Base-by-base conservation (phyloP, 1,284 basidiomycete genomes). In the Ustilago shanxiensis region DNA sequence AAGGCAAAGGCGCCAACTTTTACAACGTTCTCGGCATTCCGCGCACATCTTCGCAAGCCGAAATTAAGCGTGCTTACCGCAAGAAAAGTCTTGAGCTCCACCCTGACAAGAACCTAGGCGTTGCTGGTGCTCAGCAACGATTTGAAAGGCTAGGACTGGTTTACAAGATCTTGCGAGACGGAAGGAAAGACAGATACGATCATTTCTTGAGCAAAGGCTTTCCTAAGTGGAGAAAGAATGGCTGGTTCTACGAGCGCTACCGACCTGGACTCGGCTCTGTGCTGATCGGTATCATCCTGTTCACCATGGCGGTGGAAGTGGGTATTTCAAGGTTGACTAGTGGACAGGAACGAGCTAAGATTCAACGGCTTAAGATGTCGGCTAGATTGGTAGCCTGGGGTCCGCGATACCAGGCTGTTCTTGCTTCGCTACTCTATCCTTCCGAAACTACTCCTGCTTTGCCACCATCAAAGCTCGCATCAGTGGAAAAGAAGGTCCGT, bases 91-190 rank as follows among this genome's bases (percentile, higher is more conserved):
- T 83, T 20, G 81, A 84, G 58, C 69, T 84, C 51, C 84, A 86
- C 47, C 84, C 84, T 24, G 84, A 86, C 66, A 83, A 83, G 53
- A 83, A 84, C 56, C 54, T 65, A 2, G 77, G 74, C n/a, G 54
- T 71, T 0, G 50, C 70, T 1, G 61, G 73, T 11, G 80, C 80
- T 9, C 69, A 79, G 53, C 77, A 83, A 56, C 70, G 80, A 20
- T 86, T 86, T 60, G 84, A 85, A 58, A 75, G 75, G 0, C 67
- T 86, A 1, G 84, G 84, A 1, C 60, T 84, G 28, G 77, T 86
- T 47, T 83, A 82, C 72, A 82, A 83, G 65, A 84, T 86, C 60
- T 60, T 86, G 47, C 66, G 84, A 11, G 83, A 86, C 56, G 79
- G 69, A 37, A 72, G 83, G 26, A 75, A 83, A 45, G 84, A 85